Base-by-base conservation (phyloP, 495 filamentous ascomycete species). In the Penicillium turbatum region DNA sequence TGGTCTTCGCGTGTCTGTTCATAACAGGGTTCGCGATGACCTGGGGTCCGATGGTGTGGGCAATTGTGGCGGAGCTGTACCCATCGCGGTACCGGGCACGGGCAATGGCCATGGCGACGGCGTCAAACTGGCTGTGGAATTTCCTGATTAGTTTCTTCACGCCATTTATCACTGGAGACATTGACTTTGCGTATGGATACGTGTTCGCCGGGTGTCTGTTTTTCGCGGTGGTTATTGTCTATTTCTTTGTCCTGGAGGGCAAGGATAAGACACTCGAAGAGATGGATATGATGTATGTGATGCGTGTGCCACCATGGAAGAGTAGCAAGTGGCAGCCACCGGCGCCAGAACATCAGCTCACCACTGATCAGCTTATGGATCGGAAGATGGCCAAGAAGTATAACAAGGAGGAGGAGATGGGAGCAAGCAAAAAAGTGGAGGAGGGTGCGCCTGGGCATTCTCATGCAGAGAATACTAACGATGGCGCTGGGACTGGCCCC, bases 51-150 rank as follows among this genome's bases (percentile, higher is more conserved):
- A 85, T 92, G 55, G 78, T 91, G 21, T 93, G 89, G 89, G 79
- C 86, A 9, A 83, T 89, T 39, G 79, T 85, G n/a, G 87, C 86
- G 6, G 90, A 95, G 67, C 75, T 92, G 46, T 95, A 88, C 63
- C 89, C 90, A 15, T 79, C 81, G 15, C 75, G 82, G 21, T 90
- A 89, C 57, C 80, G 88, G 8, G 86, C 86, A 0, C 79, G 81
- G 10, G 83, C 78, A 16, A 90, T 90, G 84, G 85, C 84, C n/a
- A 63, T 90, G 12, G 85, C 86, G 7, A 92, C 90, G 0, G 83
- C 86, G 1, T 82, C 82, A 16, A 95, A 93, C 71, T 95, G 90
- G 90, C 75, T 86, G 32, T 92, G 86, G 85, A 95, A 93, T 61
- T 95, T 92, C 72, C 64, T 92, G 47, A 78, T 93, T 47, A 79